phyloP scores from a whole-genome alignment of 1,139 yeast species.

The Hansenula sp. region DNA sequence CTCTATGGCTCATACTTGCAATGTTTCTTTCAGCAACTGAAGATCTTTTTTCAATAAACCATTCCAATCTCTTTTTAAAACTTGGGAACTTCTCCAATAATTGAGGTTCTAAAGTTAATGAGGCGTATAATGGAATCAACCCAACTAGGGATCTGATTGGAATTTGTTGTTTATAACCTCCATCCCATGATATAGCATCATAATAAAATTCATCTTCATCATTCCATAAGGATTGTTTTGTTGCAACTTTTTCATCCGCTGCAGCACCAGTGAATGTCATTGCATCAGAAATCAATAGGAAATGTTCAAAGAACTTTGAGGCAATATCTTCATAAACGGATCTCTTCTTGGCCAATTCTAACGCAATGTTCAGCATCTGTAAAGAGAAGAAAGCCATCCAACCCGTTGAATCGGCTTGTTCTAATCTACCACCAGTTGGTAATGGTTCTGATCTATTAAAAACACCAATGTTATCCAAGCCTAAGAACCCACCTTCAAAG shows the following conservation, averaged over 20 bases:
- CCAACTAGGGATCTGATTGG: conserved; percentile 94
- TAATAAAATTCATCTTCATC: conserved; percentile 87
- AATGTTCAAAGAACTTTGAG: conserved; percentile 92
- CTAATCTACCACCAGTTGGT: conserved; percentile 90
- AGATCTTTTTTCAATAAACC: conserved; percentile 77
- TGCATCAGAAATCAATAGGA: conserved; percentile 89
- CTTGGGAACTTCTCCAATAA: conserved; percentile 75
- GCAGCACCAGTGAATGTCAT: conserved; percentile 63
- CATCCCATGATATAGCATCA: conserved; percentile 89
- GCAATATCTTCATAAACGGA: conserved; percentile 94
- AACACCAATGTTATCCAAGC: conserved; percentile 90
- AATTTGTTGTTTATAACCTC: conserved; percentile 61
- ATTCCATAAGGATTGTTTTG: conserved; percentile 79
- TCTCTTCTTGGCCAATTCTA: conserved; percentile 83
- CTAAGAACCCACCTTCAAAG: conserved; percentile 94
- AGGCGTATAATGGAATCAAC: conserved; percentile 87
- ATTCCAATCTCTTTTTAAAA: conserved; percentile 78
- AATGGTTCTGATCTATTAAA: conserved; percentile 92
- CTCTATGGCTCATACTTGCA: conserved; percentile 83
- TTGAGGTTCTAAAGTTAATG: conserved; percentile 87
- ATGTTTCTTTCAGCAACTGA: conserved; percentile 81
- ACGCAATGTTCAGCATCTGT: conserved; percentile 91
- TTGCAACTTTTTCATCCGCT: conserved; percentile 38
- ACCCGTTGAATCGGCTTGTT: conserved; percentile 96
- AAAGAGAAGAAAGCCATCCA: conserved; percentile 97